Base-by-base conservation (phyloP, 768 basidiomycete species). In the Cystofilobasidium ferigula region DNA sequence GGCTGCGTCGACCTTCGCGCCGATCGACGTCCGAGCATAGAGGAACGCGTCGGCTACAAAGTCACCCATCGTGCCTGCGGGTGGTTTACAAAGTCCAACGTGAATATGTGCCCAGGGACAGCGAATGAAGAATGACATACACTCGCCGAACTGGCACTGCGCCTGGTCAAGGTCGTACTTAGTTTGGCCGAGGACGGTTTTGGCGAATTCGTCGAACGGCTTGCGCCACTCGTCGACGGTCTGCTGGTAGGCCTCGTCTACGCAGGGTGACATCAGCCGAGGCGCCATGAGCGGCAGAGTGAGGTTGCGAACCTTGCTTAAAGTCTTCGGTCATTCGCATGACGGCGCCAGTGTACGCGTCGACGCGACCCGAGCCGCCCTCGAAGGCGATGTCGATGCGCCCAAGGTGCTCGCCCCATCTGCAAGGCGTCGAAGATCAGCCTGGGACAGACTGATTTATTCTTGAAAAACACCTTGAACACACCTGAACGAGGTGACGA, bases 361-460 rank as follows among this genome's bases (percentile, higher is more conserved):
- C 74, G 63, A 81, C 74, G 59, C 75, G 77, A n/a, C 80, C 80
- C 0, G 62, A 57, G 45, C 59, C 61, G 8, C 40, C 38, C 63
- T 79, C 79, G 69, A 75, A 81, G 47, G 77, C 76, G 68, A 80
- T 73, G 66, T 80, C 77, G 67, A 81, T 79, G 57, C 77, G 73
- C 14, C 80, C 80, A 42, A 81, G 73, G 69, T 79, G 79, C 67
- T 81, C 78, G 45, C 79, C 80, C 78, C 80, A 81, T 57, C 78
- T 75, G 22, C 3, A 5, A 45, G 20, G n/a, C n/a, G n/a, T n/a
- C n/a, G n/a, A 24, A 5, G 16, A 53, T 20, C 35, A 36, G 35
- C 16, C n/a, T n/a, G 36, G 0, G 36, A 56, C 7, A 20, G 26
- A 28, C 20, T 45, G 43, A 12, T 20, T 40, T 12, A 20, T 12